Percentiles rank a stretch among this genome's conserved stretches.
These are phyloP conservation scores for Lentinula detonsa DNA, from an alignment of 768 basidiomycete species.

Conservation along the genomic window DNA sequence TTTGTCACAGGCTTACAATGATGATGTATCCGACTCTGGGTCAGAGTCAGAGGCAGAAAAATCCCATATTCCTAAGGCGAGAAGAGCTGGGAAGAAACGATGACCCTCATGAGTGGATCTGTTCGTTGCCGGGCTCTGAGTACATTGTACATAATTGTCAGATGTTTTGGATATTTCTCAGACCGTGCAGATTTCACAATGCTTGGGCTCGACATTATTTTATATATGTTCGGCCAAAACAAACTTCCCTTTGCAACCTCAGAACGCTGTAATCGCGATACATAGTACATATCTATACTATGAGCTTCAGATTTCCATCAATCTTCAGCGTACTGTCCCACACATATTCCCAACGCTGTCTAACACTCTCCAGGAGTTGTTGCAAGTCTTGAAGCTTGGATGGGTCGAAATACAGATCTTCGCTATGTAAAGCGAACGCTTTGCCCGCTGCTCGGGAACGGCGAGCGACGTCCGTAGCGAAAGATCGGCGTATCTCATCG, in stretches of 20 bases:
- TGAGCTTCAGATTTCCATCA: background rate
- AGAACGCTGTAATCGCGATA: too few species aligned
- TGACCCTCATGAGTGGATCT: background rate
- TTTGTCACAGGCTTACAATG: constrained; percentile 27
- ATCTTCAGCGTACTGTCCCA: background rate
- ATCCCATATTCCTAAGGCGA: constrained; percentile 59
- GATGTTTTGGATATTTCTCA: too few species aligned
- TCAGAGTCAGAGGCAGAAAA: constrained; percentile 24
- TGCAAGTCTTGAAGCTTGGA: constrained; percentile 11
- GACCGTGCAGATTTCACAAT: too few species aligned
- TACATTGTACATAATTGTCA: too few species aligned
- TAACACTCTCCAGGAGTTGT: background rate
- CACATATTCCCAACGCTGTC: background rate
- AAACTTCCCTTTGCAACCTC: too few species aligned
- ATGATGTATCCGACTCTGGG: constrained; percentile 32
- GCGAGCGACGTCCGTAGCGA: constrained; percentile 20
- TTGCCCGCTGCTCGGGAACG: constrained; percentile 12
- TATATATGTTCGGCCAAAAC: too few species aligned
- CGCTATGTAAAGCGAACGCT: constrained; percentile 12
- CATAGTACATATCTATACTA: background rate
- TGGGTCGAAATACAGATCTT: constrained; percentile 17
- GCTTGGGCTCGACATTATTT: too few species aligned
- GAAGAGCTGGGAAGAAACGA: constrained; percentile 40
- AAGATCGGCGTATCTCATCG: constrained; percentile 30
- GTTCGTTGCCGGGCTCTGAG: too few species aligned